Evolutionary conservation across 2,329 filamentous ascomycete species (phyloP), one percentile per base, ranked within the genome.

Genomic region (Botrytis sinoallii): DNA sequence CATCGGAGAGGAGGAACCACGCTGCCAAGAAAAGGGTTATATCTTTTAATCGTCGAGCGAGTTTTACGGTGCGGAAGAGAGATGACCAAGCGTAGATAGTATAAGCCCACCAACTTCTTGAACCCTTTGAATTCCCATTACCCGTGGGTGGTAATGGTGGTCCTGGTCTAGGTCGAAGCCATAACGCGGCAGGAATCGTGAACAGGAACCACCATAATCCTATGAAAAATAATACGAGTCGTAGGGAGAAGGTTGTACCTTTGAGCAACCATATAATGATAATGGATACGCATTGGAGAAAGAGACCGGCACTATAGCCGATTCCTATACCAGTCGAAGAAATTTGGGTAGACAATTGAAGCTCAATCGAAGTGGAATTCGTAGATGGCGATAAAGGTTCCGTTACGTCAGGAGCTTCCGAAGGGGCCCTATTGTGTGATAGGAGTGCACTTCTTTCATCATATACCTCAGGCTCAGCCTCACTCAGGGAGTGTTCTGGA

Each of bases 1-100:
- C 94, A 80, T 99, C 95, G 12, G 93, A 97, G 5, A 99, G 88
- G 29, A 98, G 87, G 81, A 99, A 98, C 96, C 96, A 98, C 14
- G 93, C 94, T 5, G 88, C 89, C 16, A 98, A 87, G 81, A 95
- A 95, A 9, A 95, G 85, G 35, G 93, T 84, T 32, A 95, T 90
- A 78, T 96, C 92, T 64, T 89, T 84, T 9, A 95, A 86, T 35
- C 88, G 87, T 16, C 91, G 85, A 2, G 95, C 95, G 61, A 94
- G 87, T 78, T 89, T 87, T 16, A 95, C 84, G 0, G 96, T 98
- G 74, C 90, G 90, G 75, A 91, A 94, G 0, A 98, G 86, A 3
- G 93, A 94, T 72, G 88, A 90, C 95, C 96, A 98, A 0, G 95
- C 92, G 81, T 93, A 96, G 0, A 86, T 84, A 40, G 97, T 88